phyloP scores from a whole-genome alignment of 2,329 filamentous ascomycete species.

The Ophiobolus disseminans region DNA sequence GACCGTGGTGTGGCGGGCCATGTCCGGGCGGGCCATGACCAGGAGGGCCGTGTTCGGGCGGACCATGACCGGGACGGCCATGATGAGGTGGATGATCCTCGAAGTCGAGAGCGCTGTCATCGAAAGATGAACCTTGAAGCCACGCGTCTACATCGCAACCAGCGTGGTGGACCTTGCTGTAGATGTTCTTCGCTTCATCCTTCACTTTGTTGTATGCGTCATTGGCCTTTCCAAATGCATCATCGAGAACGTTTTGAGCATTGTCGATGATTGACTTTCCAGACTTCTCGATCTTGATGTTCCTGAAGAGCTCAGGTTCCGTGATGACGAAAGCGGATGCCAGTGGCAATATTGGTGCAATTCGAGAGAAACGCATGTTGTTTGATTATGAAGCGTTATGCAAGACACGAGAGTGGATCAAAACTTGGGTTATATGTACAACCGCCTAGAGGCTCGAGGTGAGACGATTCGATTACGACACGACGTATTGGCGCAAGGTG shows the following conservation, averaged over 20 bases:
- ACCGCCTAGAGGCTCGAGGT: conserved; percentile 18
- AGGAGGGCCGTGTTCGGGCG: conserved; percentile 14
- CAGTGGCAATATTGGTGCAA: conserved; percentile 59
- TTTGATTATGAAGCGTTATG: conserved; percentile 11
- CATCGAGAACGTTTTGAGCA: conserved; percentile 33
- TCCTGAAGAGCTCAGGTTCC: conserved; percentile 56
- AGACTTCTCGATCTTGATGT: conserved; percentile 39
- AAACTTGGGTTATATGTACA: conserved; percentile 16
- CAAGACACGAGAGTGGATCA: conserved; percentile 8
- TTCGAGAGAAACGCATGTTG: conserved; percentile 58
- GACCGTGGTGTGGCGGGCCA: conserved; percentile 45
- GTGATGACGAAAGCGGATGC: conserved; percentile 62
- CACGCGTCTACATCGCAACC: conserved; percentile 58
- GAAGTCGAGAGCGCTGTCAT: conserved; percentile 44
- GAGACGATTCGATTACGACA: conserved; percentile 42
- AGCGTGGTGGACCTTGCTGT: conserved; percentile 52
- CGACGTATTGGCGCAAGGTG: conserved; percentile 22
- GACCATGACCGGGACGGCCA: conserved; percentile 18
- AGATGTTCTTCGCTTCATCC: conserved; percentile 47
- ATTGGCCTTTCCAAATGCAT: conserved; percentile 46
- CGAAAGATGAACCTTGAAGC: conserved; percentile 49
- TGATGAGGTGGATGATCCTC: conserved; percentile 38
- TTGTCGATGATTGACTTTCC: conserved; percentile 25
- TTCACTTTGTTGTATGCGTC: conserved; percentile 51
- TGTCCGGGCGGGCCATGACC: conserved; percentile 34